Base-by-base conservation (phyloP, 345 rosid species). In the Citrus cavaleriei region DNA sequence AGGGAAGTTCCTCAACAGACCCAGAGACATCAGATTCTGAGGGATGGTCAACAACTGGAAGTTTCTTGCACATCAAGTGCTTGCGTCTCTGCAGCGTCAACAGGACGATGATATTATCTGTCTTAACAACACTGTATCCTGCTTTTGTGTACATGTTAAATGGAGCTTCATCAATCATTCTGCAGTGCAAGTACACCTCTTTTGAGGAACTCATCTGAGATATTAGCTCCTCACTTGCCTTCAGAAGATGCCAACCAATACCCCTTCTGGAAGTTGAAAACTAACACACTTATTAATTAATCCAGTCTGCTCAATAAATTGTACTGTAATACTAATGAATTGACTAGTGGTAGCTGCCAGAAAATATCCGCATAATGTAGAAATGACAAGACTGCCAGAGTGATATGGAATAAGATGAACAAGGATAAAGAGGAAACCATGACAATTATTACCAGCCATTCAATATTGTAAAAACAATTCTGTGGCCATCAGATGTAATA, bases 231-330 rank as follows among this genome's bases (percentile, higher is more conserved):
- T 92, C 98, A 78, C 97, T 87, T 25, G 97, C 97, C 90, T 88
- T 93, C 85, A 93, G 84, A 84, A 95, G 95, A 88, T 93, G 92
- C 97, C 98, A 95, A 28, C 97, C 98, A 40, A 95, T 91, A 59
- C 97, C 93, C 77, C 85, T 88, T 96, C 99, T 95, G 89, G 65
- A 78, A 77, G 66, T 82, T 82, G 62, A 77, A 81, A 60, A 38
- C 21, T 51, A 55, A 68, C 27, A 42, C 71, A 71, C 34, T 77
- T 42, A 81, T 51, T 25, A 55, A n/a, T 42, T 25, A 55, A 38
- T 42, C 22, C 22, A 67, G 16, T 68, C 83, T 51, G 19, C 25
- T 4, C 34, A 71, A 51, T 30, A 19, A 27, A 32, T 32, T 21
- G 35, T 3, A 54, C 13, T 24, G 2, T 34, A 30, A 74, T 10